Evolutionary conservation across 2,329 filamentous ascomycete species (phyloP).

Genomic region (Pseudogymnoascus verrucosus): DNA sequence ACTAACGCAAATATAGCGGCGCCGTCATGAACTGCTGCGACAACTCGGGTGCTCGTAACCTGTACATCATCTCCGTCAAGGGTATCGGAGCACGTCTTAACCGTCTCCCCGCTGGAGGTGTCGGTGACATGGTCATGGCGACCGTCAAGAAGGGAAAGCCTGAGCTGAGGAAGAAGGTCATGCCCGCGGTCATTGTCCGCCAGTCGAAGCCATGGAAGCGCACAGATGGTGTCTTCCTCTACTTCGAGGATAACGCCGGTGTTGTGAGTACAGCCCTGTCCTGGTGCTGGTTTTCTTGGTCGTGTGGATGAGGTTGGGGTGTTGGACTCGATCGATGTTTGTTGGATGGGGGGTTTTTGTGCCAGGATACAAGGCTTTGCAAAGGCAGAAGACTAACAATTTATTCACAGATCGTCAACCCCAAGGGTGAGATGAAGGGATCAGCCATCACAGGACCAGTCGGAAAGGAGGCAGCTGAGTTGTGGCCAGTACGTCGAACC

Average conservation of each 20-base stretch:
- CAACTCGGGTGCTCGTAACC: slow-evolving; percentile 97
- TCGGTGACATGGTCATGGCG: slow-evolving; percentile 99
- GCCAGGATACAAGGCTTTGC: not conserved
- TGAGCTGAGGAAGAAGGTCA: slow-evolving; percentile 99
- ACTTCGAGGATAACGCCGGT: slow-evolving; percentile 99
- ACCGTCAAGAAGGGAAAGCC: slow-evolving; percentile 99
- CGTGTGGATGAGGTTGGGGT: not conserved
- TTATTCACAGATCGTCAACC: slow-evolving; percentile 80
- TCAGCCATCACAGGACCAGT: slow-evolving; percentile 98
- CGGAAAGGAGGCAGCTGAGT: slow-evolving; percentile 98
- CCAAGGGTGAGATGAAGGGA: slow-evolving; percentile 99
- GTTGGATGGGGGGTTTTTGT: not conserved
- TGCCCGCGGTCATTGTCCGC: slow-evolving; percentile 97
- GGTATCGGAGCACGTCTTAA: slow-evolving; percentile 96
- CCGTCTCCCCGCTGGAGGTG: slow-evolving; percentile 92
- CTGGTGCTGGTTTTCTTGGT: slow-evolving; percentile 4
- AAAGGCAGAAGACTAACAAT: slow-evolving; percentile 29
- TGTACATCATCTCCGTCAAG: slow-evolving; percentile 99
- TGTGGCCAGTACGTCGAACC: slow-evolving; percentile 77
- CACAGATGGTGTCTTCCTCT: slow-evolving; percentile 96
- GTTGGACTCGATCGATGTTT: not conserved
- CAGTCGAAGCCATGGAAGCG: slow-evolving; percentile 99
- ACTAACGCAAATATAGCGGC: slow-evolving; percentile 50
- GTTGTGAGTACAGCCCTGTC: slow-evolving; percentile 59
- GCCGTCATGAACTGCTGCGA: slow-evolving; percentile 99